Percentiles rank a stretch among this genome's conserved stretches.
Evolutionary conservation across 257 asterid species (phyloP).

Genomic region (Primulina tabacum): DNA sequence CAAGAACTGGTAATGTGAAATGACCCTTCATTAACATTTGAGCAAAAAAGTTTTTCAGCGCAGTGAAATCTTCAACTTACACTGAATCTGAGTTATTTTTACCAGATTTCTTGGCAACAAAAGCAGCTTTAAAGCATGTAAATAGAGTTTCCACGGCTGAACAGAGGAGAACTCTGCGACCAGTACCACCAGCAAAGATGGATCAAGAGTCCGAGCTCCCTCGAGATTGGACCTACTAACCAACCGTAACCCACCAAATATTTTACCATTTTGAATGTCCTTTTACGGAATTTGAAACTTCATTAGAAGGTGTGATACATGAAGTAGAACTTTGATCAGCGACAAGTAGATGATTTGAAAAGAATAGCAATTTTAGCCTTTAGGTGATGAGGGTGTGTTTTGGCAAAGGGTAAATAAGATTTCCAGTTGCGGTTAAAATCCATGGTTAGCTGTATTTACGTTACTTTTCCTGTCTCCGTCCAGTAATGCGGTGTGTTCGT

Average conservation of each 20-base stretch:
- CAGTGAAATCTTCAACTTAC: no score
- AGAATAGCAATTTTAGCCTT: background rate
- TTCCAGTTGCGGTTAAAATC: background rate
- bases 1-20: constrained; percentile 16
- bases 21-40: constrained; percentile 18
- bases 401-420: background rate
- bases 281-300: background rate
- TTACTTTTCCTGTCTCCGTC: no score
- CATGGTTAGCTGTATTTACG: background rate
- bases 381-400: background rate
- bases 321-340: background rate
- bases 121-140: constrained; percentile 17
- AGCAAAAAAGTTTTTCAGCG: constrained; percentile 21
- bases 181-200: constrained; percentile 28
- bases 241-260: background rate
- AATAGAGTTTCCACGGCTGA: constrained; percentile 23
- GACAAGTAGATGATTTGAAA: background rate
- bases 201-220: constrained; percentile 58
- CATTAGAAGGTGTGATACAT: background rate
- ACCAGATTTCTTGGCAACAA: constrained; percentile 6
- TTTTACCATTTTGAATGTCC: background rate
- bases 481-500: background rate
- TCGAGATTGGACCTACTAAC: constrained; percentile 75
- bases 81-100: background rate
- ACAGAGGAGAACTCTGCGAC: constrained; percentile 28